Evolutionary conservation across 1,139 yeast species (phyloP), one percentile per base, ranked within the genome.

Genomic region (Scheffersomyces stambukii): DNA sequence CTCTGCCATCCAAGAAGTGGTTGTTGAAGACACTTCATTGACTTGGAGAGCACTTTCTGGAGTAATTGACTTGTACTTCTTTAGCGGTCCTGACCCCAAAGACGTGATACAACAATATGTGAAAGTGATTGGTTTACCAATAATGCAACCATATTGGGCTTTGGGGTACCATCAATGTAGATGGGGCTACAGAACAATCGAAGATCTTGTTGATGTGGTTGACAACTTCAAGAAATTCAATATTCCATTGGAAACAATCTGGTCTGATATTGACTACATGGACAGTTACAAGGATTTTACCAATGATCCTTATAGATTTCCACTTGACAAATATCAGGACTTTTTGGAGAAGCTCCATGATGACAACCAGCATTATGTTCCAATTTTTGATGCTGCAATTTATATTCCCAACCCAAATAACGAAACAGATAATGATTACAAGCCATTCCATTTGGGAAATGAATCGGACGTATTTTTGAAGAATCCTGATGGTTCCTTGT

Each of bases 301-400:
- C 7, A 35, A 39, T 30, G 57, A 54, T 29, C 54, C 53, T 9
- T 40, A 46, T 23, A 41, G 50, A 30, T 55, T 35, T 30, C 54
- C 57, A 7, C 27, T 32, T n/a, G 48, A 47, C 13, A 35, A 45
- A 26, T 48, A 45, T 27, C 29, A 30, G 19, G 29, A 37, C 15
- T 45, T 54, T 31, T 25, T 57, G 19, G 48, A 46, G n/a, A 38
- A 41, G 9, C 33, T 56, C 14, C 61, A 56, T 32, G 35, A 32
- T 4, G 40, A 40, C 16, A 33, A 42, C 26, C 59, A 52, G 30
- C 55, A 54, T 28, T 56, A 50, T 25, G 52, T 57, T 12, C 63
- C 64, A 8, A 52, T 57, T 14, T 43, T 57, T 19, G 64, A 57
- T 37, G 60, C 61, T 12, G 62, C 60, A 5, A 54, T 57, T 22